These are phyloP conservation scores for Sphagnum fallax DNA, from an alignment of 228 moss, liverwort and hornwort species.

Conservation along the genomic window DNA sequence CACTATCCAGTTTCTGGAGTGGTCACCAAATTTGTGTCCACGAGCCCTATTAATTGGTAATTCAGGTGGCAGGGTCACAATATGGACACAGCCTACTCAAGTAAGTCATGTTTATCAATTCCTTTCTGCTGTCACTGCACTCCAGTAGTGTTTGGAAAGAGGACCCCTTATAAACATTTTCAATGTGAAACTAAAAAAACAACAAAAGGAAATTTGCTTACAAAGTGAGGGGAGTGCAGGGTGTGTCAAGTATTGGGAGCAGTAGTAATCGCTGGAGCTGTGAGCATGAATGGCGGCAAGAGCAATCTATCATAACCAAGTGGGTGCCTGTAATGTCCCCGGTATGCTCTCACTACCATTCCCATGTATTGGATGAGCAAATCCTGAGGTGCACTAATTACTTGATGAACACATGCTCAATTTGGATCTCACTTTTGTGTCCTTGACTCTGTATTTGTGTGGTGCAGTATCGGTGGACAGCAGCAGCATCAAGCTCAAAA, in stretches of 20 bases:
- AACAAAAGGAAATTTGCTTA: neutral
- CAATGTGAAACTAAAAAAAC: neutral
- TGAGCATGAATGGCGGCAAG: slow-evolving; percentile 96
- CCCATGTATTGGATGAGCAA: no score
- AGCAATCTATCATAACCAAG: slow-evolving; percentile 65
- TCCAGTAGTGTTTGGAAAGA: no score
- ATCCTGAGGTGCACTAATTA: no score
- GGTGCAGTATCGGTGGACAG: slow-evolving; percentile 75
- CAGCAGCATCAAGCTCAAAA: slow-evolving; percentile 45
- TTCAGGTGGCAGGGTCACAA: slow-evolving; percentile 69
- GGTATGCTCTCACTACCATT: slow-evolving; percentile 31
- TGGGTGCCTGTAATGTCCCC: slow-evolving; percentile 73
- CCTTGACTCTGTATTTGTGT: neutral
- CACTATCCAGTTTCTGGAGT: slow-evolving; percentile 76
- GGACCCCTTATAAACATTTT: neutral
- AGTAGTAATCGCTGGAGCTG: slow-evolving; percentile 90
- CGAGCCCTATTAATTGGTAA: slow-evolving; percentile 80
- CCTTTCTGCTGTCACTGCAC: neutral
- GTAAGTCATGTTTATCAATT: slow-evolving; percentile 30
- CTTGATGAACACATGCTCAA: no score
- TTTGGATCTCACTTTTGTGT: no score
- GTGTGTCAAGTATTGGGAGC: slow-evolving; percentile 68
- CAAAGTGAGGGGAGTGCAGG: slow-evolving; percentile 29
- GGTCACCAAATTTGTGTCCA: slow-evolving; percentile 79
- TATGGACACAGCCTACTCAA: slow-evolving; percentile 84